A percentile compares a stretch with the other conserved stretches of the same genome.
phyloP scores from a whole-genome alignment of 805 yeast genomes.

The Cyberlindnera mrakii region DNA sequence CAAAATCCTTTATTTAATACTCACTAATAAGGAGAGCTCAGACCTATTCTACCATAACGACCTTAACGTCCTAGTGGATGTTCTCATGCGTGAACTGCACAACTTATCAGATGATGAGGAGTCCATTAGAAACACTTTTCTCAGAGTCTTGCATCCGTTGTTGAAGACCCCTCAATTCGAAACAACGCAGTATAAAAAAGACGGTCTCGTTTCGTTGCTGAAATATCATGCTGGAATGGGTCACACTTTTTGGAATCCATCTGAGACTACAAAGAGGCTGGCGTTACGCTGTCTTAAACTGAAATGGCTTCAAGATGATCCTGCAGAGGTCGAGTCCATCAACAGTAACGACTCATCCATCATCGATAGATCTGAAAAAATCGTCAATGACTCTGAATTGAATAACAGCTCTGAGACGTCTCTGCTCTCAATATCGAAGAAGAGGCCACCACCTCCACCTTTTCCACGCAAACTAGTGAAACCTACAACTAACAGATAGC shows the following conservation, averaged over 20 bases:
- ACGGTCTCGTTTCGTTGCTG: constrained; percentile 46
- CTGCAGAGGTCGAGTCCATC: constrained; percentile 3
- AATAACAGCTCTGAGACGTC: constrained; percentile 29
- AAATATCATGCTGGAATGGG: constrained; percentile 34
- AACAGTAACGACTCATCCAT: constrained; percentile 6
- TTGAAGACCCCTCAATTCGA: constrained; percentile 58
- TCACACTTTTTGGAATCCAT: constrained; percentile 29
- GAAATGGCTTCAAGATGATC: constrained; percentile 23
- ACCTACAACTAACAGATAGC: no score
- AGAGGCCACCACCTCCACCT: constrained; percentile 12
- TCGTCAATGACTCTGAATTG: not conserved
- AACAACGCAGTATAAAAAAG: constrained; percentile 49
- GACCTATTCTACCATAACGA: constrained; percentile 79
- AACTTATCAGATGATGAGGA: constrained; percentile 59
- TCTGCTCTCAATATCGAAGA: constrained; percentile 27
- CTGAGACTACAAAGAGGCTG: constrained; percentile 35
- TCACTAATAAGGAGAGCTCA: constrained; percentile 53
- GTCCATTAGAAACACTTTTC: constrained; percentile 57
- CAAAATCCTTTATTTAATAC: constrained; percentile 68
- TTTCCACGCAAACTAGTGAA: not conserved
- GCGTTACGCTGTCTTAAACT: constrained; percentile 27
- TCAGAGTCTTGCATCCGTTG: constrained; percentile 70
- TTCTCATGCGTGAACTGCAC: constrained; percentile 70
- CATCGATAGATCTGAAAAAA: not conserved
- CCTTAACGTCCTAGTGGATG: constrained; percentile 75